phyloP scores from a whole-genome alignment of 192 early-diverging fungal genomes.

The Piromyces finnis region DNA sequence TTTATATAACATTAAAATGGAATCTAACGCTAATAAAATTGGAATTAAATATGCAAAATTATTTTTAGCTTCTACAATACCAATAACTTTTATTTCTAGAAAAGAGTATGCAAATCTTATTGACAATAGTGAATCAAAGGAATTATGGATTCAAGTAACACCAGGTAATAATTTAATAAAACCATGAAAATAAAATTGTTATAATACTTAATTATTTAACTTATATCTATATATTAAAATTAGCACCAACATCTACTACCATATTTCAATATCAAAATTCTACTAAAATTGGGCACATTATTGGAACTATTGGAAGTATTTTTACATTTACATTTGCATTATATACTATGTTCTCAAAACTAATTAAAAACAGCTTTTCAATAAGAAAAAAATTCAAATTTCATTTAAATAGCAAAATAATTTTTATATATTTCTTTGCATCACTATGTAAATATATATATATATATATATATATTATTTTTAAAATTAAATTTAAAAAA shows the following conservation, averaged over 20 bases:
- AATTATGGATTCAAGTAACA: neutral
- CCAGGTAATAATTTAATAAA: neutral
- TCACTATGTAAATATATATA: neutral
- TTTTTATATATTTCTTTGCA: neutral
- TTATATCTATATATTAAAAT: too few relatives aligned
- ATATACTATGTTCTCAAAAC: neutral
- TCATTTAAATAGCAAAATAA: neutral
- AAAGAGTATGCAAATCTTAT: neutral
- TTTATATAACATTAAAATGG: neutral
- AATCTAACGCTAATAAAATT: neutral
- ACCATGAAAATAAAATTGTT: too few relatives aligned
- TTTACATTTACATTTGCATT: neutral
- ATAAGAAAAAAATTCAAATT: neutral
- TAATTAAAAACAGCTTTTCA: neutral
- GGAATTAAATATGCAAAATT: neutral
- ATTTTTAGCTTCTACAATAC: neutral
- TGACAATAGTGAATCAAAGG: neutral
- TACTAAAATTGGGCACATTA: neutral
- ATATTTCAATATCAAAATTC: neutral
- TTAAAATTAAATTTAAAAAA: too few relatives aligned
- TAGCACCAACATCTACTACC: neutral
- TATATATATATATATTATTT: neutral
- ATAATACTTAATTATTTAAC: too few relatives aligned
- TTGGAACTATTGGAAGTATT: neutral
- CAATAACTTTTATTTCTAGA: neutral